Conservation (phyloP, 2,329 filamentous ascomycete genomes). For the Sarocladiaceae sp. region DNA sequence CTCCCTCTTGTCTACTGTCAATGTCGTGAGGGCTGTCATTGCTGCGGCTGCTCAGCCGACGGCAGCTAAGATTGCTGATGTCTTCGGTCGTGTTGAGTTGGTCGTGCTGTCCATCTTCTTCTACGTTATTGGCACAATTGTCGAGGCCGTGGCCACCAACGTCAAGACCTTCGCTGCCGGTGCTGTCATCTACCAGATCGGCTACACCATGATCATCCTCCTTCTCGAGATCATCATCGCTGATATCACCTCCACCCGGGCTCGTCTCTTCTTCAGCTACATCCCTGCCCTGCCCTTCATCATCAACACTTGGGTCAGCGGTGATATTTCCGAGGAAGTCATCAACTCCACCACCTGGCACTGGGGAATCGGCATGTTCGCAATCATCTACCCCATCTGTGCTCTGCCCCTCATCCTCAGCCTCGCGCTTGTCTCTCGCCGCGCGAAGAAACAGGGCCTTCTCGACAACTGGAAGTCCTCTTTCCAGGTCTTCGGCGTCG, state of each 20-base stretch:
- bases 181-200: conserved; percentile 57
- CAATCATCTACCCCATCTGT: conserved; percentile 57
- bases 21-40: conserved; percentile 54
- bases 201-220: conserved; percentile 58
- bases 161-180: conserved; percentile 52
- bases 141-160: conserved; percentile 47
- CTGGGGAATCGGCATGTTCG: conserved; percentile 64
- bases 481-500: conserved; percentile 26
- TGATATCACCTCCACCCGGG: conserved; percentile 59
- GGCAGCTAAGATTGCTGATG: conserved; percentile 56
- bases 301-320: conserved; percentile 62
- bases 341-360: conserved; percentile 47
- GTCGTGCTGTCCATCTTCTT: conserved; percentile 56
- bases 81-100: conserved; percentile 58
- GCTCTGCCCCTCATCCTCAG: conserved; percentile 51
- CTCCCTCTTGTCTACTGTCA: conserved; percentile 53
- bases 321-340: conserved; percentile 48
- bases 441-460: conserved; percentile 47
- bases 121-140: conserved; percentile 52
- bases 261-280: conserved; percentile 62
- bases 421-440: conserved; percentile 44
- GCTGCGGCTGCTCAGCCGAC: conserved; percentile 55
- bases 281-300: conserved; percentile 57
- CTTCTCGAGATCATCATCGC: conserved; percentile 61
- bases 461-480: conserved; percentile 32